These are phyloP conservation scores for Pulveroboletus sp. DNA, from an alignment of 768 basidiomycete genomes.

Conservation along the genomic window DNA sequence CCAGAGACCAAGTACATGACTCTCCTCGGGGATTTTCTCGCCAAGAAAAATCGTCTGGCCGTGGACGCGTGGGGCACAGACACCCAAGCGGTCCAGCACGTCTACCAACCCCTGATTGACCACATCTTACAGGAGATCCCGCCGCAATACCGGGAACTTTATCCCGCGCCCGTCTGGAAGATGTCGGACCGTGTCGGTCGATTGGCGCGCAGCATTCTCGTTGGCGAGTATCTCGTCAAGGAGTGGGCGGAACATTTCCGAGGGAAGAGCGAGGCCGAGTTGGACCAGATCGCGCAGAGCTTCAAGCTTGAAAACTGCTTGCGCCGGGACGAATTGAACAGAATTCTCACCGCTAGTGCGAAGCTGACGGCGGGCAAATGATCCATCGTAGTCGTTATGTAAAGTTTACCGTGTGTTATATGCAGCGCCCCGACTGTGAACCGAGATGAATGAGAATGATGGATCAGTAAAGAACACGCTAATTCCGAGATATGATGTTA, in stretches of 20 bases:
- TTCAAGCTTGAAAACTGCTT: conserved; percentile 69
- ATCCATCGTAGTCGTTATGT: not conserved
- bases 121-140: conserved; percentile 58
- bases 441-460: not conserved
- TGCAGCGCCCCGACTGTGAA: not conserved
- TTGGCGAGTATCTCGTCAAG: conserved; percentile 65
- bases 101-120: conserved; percentile 64
- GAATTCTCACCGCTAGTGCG: conserved; percentile 45
- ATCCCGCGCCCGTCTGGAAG: conserved; percentile 65
- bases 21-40: conserved; percentile 63
- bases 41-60: conserved; percentile 74
- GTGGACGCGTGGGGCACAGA: conserved; percentile 79
- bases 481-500: too few species aligned
- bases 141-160: conserved; percentile 47
- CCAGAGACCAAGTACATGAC: conserved; percentile 67
- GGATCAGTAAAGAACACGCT: too few species aligned
- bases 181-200: conserved; percentile 51
- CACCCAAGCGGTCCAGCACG: conserved; percentile 46
- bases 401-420: not conserved
- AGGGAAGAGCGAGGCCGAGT: conserved; percentile 52
- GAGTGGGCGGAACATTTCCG: conserved; percentile 72
- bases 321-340: conserved; percentile 64
- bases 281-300: conserved; percentile 72
- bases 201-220: conserved; percentile 60
- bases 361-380: conserved; percentile 4